A percentile compares a stretch with the other conserved stretches of the same genome.
phyloP scores from a whole-genome alignment of 2,329 filamentous ascomycete genomes.

The Keithomyces neogunnii region DNA sequence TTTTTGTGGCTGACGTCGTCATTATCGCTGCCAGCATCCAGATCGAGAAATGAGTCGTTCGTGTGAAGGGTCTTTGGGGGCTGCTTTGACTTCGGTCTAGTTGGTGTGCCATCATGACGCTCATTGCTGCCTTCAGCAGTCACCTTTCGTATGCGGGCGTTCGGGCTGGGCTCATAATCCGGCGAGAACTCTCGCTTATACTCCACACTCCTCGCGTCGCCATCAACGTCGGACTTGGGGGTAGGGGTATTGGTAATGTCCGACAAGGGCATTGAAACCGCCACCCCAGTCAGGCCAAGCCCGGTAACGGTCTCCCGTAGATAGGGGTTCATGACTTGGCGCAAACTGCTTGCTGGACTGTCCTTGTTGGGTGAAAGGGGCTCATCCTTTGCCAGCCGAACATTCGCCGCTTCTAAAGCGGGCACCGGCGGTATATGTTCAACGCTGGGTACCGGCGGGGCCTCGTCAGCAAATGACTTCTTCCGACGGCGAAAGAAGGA shows the following conservation, averaged over 20 bases:
- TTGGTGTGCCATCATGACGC: conserved; percentile 20
- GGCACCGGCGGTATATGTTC: conserved; percentile 33
- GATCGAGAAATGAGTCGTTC: conserved; percentile 41
- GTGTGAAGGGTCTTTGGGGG: conserved; percentile 19
- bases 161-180: conserved; percentile 64
- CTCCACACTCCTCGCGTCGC: conserved; percentile 19
- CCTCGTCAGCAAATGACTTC: conserved; percentile 72
- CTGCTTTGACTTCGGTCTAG: conserved; percentile 22
- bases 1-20: conserved; percentile 24
- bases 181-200: conserved; percentile 60
- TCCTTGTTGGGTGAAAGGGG: conserved; percentile 28
- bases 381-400: conserved; percentile 21
- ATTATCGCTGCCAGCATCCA: conserved; percentile 39
- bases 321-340: conserved; percentile 82
- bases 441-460: conserved; percentile 49
- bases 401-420: conserved; percentile 24
- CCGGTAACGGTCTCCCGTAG: conserved; percentile 30
- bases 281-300: conserved; percentile 17
- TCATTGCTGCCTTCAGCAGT: conserved; percentile 33
- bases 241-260: conserved; percentile 17
- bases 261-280: conserved; percentile 11
- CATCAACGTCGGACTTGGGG: conserved; percentile 14
- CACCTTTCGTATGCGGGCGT: conserved; percentile 62
- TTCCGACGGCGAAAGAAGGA: conserved; percentile 93
- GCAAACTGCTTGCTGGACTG: conserved; percentile 71